Conservation (phyloP, 805 yeast species). For the Ogataea zsoltii region DNA sequence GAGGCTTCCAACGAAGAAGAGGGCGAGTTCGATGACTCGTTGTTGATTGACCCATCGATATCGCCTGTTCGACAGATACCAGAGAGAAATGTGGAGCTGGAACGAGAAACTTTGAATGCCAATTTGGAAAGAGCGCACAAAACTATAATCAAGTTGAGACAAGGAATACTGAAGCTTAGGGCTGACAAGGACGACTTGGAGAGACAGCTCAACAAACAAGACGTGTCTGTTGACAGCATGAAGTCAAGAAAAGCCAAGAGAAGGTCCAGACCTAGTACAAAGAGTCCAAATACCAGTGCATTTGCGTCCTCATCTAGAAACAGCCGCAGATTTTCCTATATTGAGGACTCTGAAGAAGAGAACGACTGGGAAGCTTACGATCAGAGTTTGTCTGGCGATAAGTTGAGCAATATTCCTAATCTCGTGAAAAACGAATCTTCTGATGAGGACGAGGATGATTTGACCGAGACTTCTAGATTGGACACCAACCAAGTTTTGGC, state of each 20-base stretch:
- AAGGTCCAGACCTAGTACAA: constrained; percentile 5
- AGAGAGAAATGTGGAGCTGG: constrained; percentile 48
- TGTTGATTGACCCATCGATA: constrained; percentile 34
- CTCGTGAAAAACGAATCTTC: constrained; percentile 20
- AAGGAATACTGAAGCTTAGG: constrained; percentile 46
- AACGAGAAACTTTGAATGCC: constrained; percentile 64
- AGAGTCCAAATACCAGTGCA: constrained; percentile 13
- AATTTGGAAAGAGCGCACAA: constrained; percentile 66
- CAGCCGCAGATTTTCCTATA: constrained; percentile 12
- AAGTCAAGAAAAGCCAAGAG: constrained; percentile 6
- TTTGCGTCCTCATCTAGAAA: constrained; percentile 19
- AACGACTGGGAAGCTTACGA: constrained; percentile 28
- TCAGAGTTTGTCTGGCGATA: constrained; percentile 12
- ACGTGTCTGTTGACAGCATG: not conserved
- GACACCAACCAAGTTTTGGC: constrained; percentile 14
- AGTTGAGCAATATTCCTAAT: constrained; percentile 25
- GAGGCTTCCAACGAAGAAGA: constrained; percentile 23
- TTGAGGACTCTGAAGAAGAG: constrained; percentile 24
- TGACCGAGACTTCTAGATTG: constrained; percentile 7
- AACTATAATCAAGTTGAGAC: constrained; percentile 60
- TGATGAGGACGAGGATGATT: constrained; percentile 17
- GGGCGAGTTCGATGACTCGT: constrained; percentile 39
- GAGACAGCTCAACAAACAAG: constrained; percentile 8
- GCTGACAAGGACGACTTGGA: constrained; percentile 41
- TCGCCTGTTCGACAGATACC: constrained; percentile 39